These are phyloP conservation scores for Solanum chilense DNA, from an alignment of 257 asterid species.

Conservation along the genomic window DNA sequence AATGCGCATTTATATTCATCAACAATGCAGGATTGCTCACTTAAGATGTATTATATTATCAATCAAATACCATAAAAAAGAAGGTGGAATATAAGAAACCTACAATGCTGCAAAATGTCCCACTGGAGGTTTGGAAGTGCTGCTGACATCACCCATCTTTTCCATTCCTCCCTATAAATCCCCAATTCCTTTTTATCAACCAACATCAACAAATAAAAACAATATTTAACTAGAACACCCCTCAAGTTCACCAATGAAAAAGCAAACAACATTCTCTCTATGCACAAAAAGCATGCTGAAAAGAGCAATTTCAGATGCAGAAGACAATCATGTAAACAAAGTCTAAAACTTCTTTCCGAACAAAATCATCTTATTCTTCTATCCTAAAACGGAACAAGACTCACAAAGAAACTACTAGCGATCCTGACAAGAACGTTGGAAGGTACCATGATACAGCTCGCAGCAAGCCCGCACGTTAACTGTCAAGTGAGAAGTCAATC, in stretches of 20 bases:
- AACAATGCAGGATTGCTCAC: background rate
- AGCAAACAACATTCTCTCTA: background rate
- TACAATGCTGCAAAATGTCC: conserved; percentile 21
- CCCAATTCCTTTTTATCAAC: conserved; percentile 39
- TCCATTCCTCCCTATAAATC: conserved; percentile 49
- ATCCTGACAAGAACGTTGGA: conserved; percentile 97
- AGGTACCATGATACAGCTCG: conserved; percentile 96
- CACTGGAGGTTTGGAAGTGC: conserved; percentile 24
- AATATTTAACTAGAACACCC: conserved; percentile 6
- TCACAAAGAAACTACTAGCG: conserved; percentile 84
- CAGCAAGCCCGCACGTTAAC: conserved; percentile 71
- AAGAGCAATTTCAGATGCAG: background rate
- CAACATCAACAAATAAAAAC: conserved; percentile 15
- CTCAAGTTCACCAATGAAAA: background rate
- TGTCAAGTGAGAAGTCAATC: conserved; percentile 61
- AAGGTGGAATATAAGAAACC: conserved; percentile 19
- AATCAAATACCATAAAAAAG: background rate
- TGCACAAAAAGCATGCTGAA: background rate
- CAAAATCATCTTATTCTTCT: background rate
- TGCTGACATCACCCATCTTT: conserved; percentile 54
- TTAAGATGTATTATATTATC: background rate
- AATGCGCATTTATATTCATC: background rate
- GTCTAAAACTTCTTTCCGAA: background rate
- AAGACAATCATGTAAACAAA: background rate
- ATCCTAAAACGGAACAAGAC: conserved; percentile 36